Evolutionary conservation across 805 yeast genomes (phyloP).

Genomic region (Lipomyces orientalis): DNA sequence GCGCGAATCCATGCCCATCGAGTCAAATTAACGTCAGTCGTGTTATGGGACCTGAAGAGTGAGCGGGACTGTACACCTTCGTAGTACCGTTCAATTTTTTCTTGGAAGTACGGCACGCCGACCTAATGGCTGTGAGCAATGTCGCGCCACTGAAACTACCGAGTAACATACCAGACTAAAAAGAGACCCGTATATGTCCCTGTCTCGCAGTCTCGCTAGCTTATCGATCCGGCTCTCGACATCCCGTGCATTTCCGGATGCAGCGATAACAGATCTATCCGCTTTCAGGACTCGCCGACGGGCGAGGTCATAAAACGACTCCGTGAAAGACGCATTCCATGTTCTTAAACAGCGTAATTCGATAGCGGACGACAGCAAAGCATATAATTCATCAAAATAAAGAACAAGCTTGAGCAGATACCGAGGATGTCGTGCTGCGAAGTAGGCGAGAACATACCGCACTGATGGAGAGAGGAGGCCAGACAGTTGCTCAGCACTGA

Average conservation of each 20-base stretch:
- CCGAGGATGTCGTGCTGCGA: constrained; percentile 78
- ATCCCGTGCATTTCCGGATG: constrained; percentile 40
- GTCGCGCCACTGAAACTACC: neutral
- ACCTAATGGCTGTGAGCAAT: constrained; percentile 48
- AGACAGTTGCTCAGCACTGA: constrained; percentile 81
- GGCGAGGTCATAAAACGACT: constrained; percentile 88
- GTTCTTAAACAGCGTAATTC: constrained; percentile 72
- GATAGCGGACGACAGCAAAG: constrained; percentile 62
- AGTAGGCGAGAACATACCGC: constrained; percentile 77
- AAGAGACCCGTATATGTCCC: constrained; percentile 62
- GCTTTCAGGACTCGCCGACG: constrained; percentile 52
- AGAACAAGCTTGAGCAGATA: constrained; percentile 65
- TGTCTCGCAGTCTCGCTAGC: constrained; percentile 56
- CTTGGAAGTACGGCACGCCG: constrained; percentile 69
- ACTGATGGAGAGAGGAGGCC: constrained; percentile 79
- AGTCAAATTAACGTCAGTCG: constrained; percentile 17
- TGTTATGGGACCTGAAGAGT: constrained; percentile 54
- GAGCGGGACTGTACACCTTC: constrained; percentile 67
- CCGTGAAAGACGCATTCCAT: constrained; percentile 89
- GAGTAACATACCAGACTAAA: constrained; percentile 40
- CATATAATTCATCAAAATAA: constrained; percentile 76
- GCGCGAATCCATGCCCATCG: constrained; percentile 42
- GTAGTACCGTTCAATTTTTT: constrained; percentile 67
- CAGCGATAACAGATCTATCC: constrained; percentile 40
- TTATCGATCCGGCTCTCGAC: constrained; percentile 41